Evolutionary conservation across 257 asterid species (phyloP).

Genomic region (Plantago ovata): DNA sequence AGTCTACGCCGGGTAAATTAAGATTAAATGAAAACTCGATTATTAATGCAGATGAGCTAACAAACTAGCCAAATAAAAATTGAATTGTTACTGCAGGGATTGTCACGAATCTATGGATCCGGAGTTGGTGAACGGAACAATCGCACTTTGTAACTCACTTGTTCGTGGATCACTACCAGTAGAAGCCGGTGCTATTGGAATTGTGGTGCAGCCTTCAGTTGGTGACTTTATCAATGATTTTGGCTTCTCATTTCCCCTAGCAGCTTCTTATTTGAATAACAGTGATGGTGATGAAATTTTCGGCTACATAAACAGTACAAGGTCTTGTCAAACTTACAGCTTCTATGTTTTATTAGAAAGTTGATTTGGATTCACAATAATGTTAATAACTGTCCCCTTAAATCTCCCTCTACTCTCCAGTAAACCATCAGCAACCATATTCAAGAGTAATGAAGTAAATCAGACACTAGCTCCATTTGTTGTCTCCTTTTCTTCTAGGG

Average conservation of each 20-base stretch:
- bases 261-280: slow-evolving; percentile 37
- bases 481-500: slow-evolving; percentile 63
- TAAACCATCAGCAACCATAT: slow-evolving; percentile 40
- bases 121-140: slow-evolving; percentile 31
- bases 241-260: slow-evolving; percentile 45
- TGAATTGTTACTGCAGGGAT: slow-evolving; percentile 24
- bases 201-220: slow-evolving; percentile 44
- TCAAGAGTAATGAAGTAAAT: slow-evolving; percentile 27
- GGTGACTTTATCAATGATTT: slow-evolving; percentile 29
- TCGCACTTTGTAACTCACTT: slow-evolving; percentile 46
- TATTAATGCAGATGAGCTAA: too few species aligned
- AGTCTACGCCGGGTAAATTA: slow-evolving; percentile 34
- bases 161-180: slow-evolving; percentile 19
- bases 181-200: slow-evolving; percentile 41
- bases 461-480: slow-evolving; percentile 47
- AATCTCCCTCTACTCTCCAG: slow-evolving; percentile 27
- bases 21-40: too few species aligned
- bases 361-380: slow-evolving; percentile 16
- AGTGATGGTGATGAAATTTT: slow-evolving; percentile 29
- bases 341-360: background rate
- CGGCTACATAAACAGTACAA: slow-evolving; percentile 37
- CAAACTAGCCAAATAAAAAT: too few species aligned
- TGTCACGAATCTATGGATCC: slow-evolving; percentile 42
- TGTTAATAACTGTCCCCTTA: background rate
- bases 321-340: slow-evolving; percentile 29